Evolutionary conservation across 2,329 filamentous ascomycete genomes (phyloP), one percentile per base, ranked within the genome.

Genomic region (Aspergillus sp.): DNA sequence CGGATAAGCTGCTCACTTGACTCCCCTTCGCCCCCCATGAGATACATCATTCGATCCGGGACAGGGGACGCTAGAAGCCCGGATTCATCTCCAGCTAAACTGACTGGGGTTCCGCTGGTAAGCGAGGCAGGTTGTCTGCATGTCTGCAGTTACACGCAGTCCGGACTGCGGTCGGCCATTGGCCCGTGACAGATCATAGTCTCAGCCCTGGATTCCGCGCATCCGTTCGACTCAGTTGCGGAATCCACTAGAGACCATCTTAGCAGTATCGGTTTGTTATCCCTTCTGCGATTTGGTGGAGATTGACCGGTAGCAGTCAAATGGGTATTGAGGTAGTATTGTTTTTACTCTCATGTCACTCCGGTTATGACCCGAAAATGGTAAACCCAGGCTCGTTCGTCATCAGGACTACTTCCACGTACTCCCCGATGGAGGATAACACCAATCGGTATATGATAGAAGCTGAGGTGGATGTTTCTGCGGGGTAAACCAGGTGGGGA

Each of bases 1-100:
- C 53, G 48, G 52, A 55, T 55, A 17, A 21, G 39, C 45, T 59
- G 58, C 45, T 59, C 58, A 59, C 58, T 59, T 59, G 58, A 59
- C 58, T 55, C 55, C 45, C 36, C 28, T 55, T 59, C 36, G 58
- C 58, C 52, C 39, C 52, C 39, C 45, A 28, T 43, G 7, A 23
- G 38, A 55, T 47, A 55, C 39, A 55, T 55, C 52, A 55, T 47
- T 13, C 38, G 30, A 47, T 28, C 52, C 23, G 52, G 52, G 13
- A 55, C 52, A 55, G 52, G 52, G 52, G 39, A 25, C 39, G 25
- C 39, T 45, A 32, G 38, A 43, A 43, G 30, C 52, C 41, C 9
- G 52, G 51, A 54, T 47, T 45, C 52, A 19, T 32, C 39, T 39
- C 23, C 30, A 55, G 28, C 43, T 43, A n/a, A 54, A 41, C 23